A percentile compares a stretch with the other conserved stretches of the same genome.
These are phyloP conservation scores for Zasmidium cellare DNA, from an alignment of 2,329 filamentous ascomycete genomes.

Conservation along the genomic window DNA sequence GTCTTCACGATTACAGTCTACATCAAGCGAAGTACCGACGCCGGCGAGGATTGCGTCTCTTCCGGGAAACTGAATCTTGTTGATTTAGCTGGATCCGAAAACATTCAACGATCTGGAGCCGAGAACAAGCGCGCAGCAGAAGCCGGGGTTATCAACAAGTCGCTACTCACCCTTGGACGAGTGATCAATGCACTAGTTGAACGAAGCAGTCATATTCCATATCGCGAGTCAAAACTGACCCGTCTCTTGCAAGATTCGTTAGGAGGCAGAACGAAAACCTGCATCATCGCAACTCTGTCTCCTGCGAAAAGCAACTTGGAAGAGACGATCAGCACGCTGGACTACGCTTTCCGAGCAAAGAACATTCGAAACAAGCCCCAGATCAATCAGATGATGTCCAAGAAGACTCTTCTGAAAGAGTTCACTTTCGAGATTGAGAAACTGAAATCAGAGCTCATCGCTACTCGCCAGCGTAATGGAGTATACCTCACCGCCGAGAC, in stretches of 20 bases:
- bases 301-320: slow-evolving; percentile 93
- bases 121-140: slow-evolving; percentile 97
- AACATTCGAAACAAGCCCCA: slow-evolving; percentile 99
- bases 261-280: slow-evolving; percentile 93
- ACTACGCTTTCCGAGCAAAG: slow-evolving; percentile 97
- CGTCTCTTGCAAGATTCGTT: slow-evolving; percentile 93
- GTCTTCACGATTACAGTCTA: slow-evolving; percentile 95
- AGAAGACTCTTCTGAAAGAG: slow-evolving; percentile 86
- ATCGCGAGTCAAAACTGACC: slow-evolving; percentile 93
- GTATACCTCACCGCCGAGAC: slow-evolving; percentile 88
- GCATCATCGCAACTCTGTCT: slow-evolving; percentile 96
- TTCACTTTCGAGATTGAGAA: slow-evolving; percentile 93
- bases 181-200: slow-evolving; percentile 98
- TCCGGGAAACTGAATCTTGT: slow-evolving; percentile 95
- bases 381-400: slow-evolving; percentile 86
- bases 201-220: slow-evolving; percentile 83
- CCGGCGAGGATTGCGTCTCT: slow-evolving; percentile 85
- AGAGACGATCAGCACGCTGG: slow-evolving; percentile 95
- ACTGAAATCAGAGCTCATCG: slow-evolving; percentile 88
- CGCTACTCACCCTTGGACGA: slow-evolving; percentile 85
- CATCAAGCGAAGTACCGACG: slow-evolving; percentile 76
- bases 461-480: slow-evolving; percentile 88
- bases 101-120: slow-evolving; percentile 93
- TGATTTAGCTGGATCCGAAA: slow-evolving; percentile 94
- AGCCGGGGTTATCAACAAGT: slow-evolving; percentile 97